Percentiles rank a stretch among this genome's conserved stretches.
Evolutionary conservation across 2,329 filamentous ascomycete species (phyloP).

Genomic region (Phaeosphaeriaceae sp.): DNA sequence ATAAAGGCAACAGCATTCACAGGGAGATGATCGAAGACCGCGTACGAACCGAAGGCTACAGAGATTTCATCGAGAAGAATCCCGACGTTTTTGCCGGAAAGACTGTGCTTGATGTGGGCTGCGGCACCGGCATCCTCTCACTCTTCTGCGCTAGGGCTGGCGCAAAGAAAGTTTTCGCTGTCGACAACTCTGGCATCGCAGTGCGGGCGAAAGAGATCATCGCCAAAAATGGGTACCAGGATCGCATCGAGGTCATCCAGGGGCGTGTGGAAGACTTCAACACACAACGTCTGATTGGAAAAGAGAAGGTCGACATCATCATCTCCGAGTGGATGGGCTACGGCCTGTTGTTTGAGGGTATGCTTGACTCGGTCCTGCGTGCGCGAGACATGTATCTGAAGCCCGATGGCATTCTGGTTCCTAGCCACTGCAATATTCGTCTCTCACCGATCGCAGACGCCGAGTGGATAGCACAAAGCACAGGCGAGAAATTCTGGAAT

Average conservation of each 20-base stretch:
- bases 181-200: conserved; percentile 92
- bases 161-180: conserved; percentile 83
- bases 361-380: conserved; percentile 91
- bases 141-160: conserved; percentile 95
- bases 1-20: conserved; percentile 77
- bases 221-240: conserved; percentile 76
- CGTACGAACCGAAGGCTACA: conserved; percentile 87
- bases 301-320: conserved; percentile 82
- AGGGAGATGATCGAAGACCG: conserved; percentile 94
- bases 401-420: conserved; percentile 81
- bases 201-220: conserved; percentile 85
- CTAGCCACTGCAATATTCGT: conserved; percentile 83
- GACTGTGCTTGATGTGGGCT: conserved; percentile 89
- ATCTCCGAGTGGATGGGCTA: conserved; percentile 99
- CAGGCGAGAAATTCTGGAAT: conserved; percentile 77
- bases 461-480: conserved; percentile 78
- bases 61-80: conserved; percentile 93
- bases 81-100: conserved; percentile 87
- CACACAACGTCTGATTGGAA: conserved; percentile 61
- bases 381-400: conserved; percentile 87
- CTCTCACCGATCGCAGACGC: conserved; percentile 80
- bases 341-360: conserved; percentile 89
- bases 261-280: conserved; percentile 88
- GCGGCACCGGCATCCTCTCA: conserved; percentile 80
- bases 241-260: conserved; percentile 78